These are phyloP conservation scores for Pichia nanzhaoensis DNA, from an alignment of 805 yeast genomes.

Conservation along the genomic window DNA sequence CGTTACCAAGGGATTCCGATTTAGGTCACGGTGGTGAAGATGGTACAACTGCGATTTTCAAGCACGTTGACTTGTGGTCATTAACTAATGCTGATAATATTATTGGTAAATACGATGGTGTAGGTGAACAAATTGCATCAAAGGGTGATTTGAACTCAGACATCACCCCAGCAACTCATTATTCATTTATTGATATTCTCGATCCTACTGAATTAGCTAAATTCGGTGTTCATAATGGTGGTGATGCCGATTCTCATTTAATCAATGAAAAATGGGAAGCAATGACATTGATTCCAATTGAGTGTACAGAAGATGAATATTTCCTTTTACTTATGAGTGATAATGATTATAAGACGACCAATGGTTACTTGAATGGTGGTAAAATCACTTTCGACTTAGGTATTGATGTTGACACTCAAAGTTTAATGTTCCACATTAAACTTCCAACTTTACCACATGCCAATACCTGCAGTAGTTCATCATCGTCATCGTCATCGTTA, in stretches of 20 bases:
- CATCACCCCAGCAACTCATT: slow-evolving; percentile 24
- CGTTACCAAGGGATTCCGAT: slow-evolving; percentile 27
- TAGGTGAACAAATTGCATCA: slow-evolving; percentile 23
- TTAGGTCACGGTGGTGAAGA: slow-evolving; percentile 22
- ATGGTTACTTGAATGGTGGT: slow-evolving; percentile 26
- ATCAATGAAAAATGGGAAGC: slow-evolving; percentile 32
- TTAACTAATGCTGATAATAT: slow-evolving; percentile 26
- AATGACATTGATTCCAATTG: slow-evolving; percentile 26
- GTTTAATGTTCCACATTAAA: slow-evolving; percentile 26
- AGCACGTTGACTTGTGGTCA: slow-evolving; percentile 27
- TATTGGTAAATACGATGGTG: slow-evolving; percentile 25
- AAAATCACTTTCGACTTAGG: slow-evolving; percentile 24
- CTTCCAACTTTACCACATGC: slow-evolving; percentile 21
- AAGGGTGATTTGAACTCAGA: slow-evolving; percentile 21
- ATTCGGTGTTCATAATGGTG: slow-evolving; percentile 31
- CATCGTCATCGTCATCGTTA: no score
- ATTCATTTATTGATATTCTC: slow-evolving; percentile 24
- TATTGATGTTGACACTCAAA: slow-evolving; percentile 25
- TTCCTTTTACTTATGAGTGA: slow-evolving; percentile 25
- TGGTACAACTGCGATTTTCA: slow-evolving; percentile 22
- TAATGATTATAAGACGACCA: slow-evolving; percentile 28
- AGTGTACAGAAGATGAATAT: slow-evolving; percentile 27
- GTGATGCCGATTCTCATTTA: slow-evolving; percentile 20
- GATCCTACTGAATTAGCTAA: slow-evolving; percentile 23
- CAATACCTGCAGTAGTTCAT: slow-evolving; percentile 5